Evolutionary conservation across 768 basidiomycete species (phyloP).

Genomic region (Daedaleopsis nitida): DNA sequence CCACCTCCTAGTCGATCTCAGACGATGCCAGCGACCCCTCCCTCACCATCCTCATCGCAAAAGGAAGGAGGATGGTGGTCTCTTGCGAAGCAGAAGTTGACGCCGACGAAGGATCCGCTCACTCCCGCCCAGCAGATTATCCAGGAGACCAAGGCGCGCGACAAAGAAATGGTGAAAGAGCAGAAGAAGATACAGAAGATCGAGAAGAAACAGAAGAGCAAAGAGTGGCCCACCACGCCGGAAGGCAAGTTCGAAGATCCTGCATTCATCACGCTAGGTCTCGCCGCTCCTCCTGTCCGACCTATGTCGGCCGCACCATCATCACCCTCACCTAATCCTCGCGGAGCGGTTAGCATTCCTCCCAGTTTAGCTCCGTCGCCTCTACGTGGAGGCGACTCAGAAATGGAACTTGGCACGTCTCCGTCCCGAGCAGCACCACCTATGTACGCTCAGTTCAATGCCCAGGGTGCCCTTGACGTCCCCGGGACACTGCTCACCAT

Average conservation of each 20-base stretch:
- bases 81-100: constrained; percentile 71
- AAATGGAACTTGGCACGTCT: constrained; percentile 36
- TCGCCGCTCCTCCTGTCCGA: constrained; percentile 46
- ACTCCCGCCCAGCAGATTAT: constrained; percentile 87
- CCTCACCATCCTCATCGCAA: constrained; percentile 64
- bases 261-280: constrained; percentile 53
- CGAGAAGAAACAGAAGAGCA: constrained; percentile 26
- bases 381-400: constrained; percentile 47
- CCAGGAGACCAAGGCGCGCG: constrained; percentile 67
- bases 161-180: constrained; percentile 54
- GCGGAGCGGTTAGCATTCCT: constrained; percentile 46
- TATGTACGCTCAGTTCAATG: constrained; percentile 74
- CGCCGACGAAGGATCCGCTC: constrained; percentile 76
- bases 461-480: constrained; percentile 73
- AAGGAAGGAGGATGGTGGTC: constrained; percentile 80
- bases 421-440: constrained; percentile 66
- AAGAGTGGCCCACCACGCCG: constrained; percentile 57
- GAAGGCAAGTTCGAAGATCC: constrained; percentile 60
- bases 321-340: constrained; percentile 66
- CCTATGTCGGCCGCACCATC: constrained; percentile 57
- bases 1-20: constrained; percentile 66
- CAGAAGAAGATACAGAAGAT: constrained; percentile 36
- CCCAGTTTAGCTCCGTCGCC: constrained; percentile 69
- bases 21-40: constrained; percentile 45
- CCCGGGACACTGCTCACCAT: constrained; percentile 73